These are phyloP conservation scores for Mixia osmundae DNA, from an alignment of 1,284 basidiomycete genomes.

Conservation along the genomic window DNA sequence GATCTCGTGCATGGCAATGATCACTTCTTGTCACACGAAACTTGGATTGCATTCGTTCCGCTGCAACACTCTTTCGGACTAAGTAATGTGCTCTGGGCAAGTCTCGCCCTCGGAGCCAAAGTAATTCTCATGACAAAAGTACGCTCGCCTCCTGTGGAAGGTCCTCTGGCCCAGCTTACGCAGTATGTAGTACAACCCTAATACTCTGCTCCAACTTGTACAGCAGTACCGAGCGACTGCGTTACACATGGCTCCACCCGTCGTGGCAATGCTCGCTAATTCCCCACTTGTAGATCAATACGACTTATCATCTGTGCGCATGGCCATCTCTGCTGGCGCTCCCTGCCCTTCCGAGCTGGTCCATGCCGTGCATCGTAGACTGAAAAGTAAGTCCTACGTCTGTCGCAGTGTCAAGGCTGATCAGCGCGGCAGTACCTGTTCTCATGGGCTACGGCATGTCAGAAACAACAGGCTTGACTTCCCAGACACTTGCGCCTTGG, in stretches of 20 bases:
- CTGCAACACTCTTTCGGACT: slow-evolving; percentile 21
- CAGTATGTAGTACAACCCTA: slow-evolving; percentile 20
- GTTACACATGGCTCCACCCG: slow-evolving; percentile 24
- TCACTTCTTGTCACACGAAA: slow-evolving; percentile 10
- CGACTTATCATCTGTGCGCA: slow-evolving; percentile 20
- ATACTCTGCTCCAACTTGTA: slow-evolving; percentile 20
- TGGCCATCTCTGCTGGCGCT: slow-evolving; percentile 23
- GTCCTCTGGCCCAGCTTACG: too few relatives aligned
- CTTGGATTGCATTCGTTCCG: slow-evolving; percentile 21
- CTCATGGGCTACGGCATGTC: slow-evolving; percentile 20
- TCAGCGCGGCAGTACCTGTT: too few relatives aligned
- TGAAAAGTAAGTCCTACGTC: too few relatives aligned
- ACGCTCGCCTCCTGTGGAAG: not conserved
- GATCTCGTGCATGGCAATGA: slow-evolving; percentile 17
- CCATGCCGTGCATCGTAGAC: too few relatives aligned
- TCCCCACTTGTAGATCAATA: slow-evolving; percentile 13
- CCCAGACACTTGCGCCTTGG: too few relatives aligned
- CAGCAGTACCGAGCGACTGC: slow-evolving; percentile 21
- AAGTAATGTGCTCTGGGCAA: slow-evolving; percentile 18
- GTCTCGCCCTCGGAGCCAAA: slow-evolving; percentile 20
- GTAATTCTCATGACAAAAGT: slow-evolving; percentile 20
- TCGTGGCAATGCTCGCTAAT: slow-evolving; percentile 20
- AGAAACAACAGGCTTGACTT: slow-evolving; percentile 14
- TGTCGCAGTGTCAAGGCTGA: too few relatives aligned
- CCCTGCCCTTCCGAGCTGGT: too few relatives aligned